A percentile compares a stretch with the other conserved stretches of the same genome.
phyloP scores from a whole-genome alignment of 2,329 filamentous ascomycete genomes.

The Neocucurbitaria cava region DNA sequence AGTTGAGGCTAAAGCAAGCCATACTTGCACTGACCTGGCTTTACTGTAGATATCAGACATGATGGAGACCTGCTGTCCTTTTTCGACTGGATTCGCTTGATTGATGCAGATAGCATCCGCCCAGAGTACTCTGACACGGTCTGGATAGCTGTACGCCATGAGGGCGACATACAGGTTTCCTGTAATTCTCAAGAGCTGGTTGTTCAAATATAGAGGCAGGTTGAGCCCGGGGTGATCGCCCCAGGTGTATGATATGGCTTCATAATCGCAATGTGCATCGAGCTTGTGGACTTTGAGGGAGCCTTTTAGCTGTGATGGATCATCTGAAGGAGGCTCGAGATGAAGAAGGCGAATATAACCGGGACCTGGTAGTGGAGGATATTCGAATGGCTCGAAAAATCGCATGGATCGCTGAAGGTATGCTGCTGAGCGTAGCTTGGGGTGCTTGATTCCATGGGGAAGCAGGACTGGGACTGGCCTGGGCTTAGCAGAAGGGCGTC shows the following conservation, averaged over 20 bases:
- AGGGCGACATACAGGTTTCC: conserved; percentile 6
- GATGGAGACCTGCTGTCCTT: conserved; percentile 3
- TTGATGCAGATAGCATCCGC: conserved; percentile 6
- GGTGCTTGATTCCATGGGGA: not conserved
- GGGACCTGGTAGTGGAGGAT: not conserved
- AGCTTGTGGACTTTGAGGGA: not conserved
- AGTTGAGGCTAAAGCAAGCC: conserved; percentile 1
- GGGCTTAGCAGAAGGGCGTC: not conserved
- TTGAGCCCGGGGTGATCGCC: not conserved
- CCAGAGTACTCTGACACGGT: conserved; percentile 5
- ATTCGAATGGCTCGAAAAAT: not conserved
- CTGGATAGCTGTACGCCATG: conserved; percentile 4
- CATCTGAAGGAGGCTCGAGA: not conserved
- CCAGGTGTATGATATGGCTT: conserved; percentile 8
- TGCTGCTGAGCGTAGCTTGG: not conserved
- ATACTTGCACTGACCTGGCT: conserved; percentile 3
- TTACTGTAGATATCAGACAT: conserved; percentile 7
- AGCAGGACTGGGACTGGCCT: not conserved
- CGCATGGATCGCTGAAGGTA: not conserved
- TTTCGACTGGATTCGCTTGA: conserved; percentile 1
- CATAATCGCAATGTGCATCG: not conserved
- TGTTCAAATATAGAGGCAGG: not conserved
- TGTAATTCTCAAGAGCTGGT: conserved; percentile 3
- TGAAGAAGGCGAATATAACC: conserved; percentile 2
- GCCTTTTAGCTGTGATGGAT: not conserved